Base-by-base conservation (phyloP, 2,329 filamentous ascomycete species). In the Colletotrichum theobromicola region DNA sequence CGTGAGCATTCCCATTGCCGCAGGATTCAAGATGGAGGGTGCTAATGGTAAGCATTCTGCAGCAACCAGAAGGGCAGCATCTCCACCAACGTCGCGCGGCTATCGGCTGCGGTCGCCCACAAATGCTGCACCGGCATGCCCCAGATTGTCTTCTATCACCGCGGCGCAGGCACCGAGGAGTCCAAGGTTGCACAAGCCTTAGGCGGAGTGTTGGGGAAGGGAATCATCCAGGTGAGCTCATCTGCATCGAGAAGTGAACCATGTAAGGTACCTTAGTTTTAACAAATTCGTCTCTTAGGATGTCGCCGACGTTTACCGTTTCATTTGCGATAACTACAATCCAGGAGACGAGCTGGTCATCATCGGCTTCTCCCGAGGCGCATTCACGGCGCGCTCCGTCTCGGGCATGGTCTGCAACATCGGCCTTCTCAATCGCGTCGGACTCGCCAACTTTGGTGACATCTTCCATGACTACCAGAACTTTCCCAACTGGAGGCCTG, bases 131-230 rank as follows among this genome's bases (percentile, higher is more conserved):
- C 79, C 18, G 77, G 79, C 62, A 79, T 80, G 78, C 80, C 81
- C n/a, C 83, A 84, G 75, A 72, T 85, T 37, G 80, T 84, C 8
- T 83, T 81, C 75, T 85, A 85, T 68, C 82, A 84, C 26, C 80
- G 82, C 9, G 83, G 83, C 9, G 81, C 82, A 26, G 83, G 83
- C 2, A 80, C 79, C 4, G 79, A 77, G 24, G 76, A 77, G 24
- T 77, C 76, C 37, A 77, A 76, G 46, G 74, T 74, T n/a, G 78
- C 77, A 18, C 74, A 78, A 46, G 74, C 71, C 9, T 75, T 78
- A 1, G 79, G 79, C 37, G 79, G 80, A 32, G 76, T 77, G 9
- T 73, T 79, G 4, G 80, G 80, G 3, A 75, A 77, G n/a, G 80
- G 80, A 15, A 70, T 82, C 13, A 75, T 76, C 8, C 72, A 78